Evolutionary conservation across 257 asterid species (phyloP).

Genomic region (Nicotiana undulata): DNA sequence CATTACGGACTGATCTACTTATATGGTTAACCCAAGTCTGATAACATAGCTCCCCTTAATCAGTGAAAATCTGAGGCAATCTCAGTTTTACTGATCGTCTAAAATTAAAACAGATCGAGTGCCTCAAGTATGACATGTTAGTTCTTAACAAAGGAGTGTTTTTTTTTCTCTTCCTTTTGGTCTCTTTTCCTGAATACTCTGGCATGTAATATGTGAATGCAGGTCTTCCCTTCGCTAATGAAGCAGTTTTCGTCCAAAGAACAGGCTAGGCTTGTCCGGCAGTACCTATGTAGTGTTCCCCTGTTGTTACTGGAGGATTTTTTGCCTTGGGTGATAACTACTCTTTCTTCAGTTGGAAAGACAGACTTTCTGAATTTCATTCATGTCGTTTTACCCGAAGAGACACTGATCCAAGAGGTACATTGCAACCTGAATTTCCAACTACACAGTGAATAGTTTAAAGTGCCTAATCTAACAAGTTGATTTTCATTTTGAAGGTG

Average conservation of each 20-base stretch:
- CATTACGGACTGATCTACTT: not conserved
- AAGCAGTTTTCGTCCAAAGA: slow-evolving; percentile 45
- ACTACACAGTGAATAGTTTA: not conserved
- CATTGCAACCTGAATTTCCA: slow-evolving; percentile 14
- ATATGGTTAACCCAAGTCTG: not conserved
- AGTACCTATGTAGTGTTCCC: slow-evolving; percentile 75
- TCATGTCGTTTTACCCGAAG: slow-evolving; percentile 55
- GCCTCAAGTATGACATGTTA: not conserved
- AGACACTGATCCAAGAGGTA: slow-evolving; percentile 70
- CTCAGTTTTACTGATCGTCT: not conserved
- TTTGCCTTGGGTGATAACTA: slow-evolving; percentile 57
- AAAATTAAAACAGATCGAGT: not conserved
- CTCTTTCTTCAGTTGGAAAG: slow-evolving; percentile 47
- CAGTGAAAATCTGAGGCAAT: not conserved
- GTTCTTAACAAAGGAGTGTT: not conserved
- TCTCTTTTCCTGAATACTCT: not conserved
- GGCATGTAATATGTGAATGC: slow-evolving; percentile 17
- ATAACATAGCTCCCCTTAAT: not conserved
- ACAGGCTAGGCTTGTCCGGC: slow-evolving; percentile 81
- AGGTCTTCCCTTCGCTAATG: slow-evolving; percentile 70
- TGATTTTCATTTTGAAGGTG: slow-evolving; percentile 39
- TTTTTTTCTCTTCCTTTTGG: not conserved
- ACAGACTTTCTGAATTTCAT: slow-evolving; percentile 45
- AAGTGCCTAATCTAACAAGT: slow-evolving; percentile 22
- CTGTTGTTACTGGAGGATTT: slow-evolving; percentile 60